These are phyloP conservation scores for Cucumis melo DNA, from an alignment of 306 rosid genomes.

Conservation along the genomic window DNA sequence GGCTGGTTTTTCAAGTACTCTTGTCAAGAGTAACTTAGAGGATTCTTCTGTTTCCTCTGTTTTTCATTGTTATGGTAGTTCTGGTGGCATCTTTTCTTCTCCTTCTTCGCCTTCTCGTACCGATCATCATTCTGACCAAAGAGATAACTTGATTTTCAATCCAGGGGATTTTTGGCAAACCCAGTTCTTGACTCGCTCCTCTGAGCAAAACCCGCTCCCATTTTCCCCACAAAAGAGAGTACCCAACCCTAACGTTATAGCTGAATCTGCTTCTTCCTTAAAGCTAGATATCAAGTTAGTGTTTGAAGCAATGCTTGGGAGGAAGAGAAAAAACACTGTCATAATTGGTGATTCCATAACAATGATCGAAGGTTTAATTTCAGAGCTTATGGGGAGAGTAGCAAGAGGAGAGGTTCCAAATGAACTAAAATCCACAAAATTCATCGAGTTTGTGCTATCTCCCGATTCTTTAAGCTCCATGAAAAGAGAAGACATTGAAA, in stretches of 20 bases:
- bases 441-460: constrained; percentile 40
- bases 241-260: constrained; percentile 8
- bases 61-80: constrained; percentile 38
- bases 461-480: constrained; percentile 39
- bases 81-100: constrained; percentile 68
- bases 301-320: constrained; percentile 42
- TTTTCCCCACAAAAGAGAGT: constrained; percentile 48
- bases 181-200: constrained; percentile 30
- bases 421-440: constrained; percentile 38
- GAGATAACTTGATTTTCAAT: constrained; percentile 6
- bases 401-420: constrained; percentile 63
- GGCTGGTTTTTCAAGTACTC: constrained; percentile 80
- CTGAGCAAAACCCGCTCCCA: constrained; percentile 38
- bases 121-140: constrained; percentile 9
- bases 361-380: constrained; percentile 47
- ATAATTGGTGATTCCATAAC: constrained; percentile 54
- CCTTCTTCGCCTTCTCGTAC: constrained; percentile 68
- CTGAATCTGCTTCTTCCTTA: constrained; percentile 25
- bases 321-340: constrained; percentile 59
- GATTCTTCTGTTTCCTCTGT: constrained; percentile 40
- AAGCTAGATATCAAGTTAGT: constrained; percentile 57
- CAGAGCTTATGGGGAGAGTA: constrained; percentile 41
- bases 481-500: constrained; percentile 61
- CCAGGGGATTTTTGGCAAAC: constrained; percentile 31
- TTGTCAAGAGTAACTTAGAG: constrained; percentile 56